Evolutionary conservation across 345 rosid genomes (phyloP).

Genomic region (Hirschfeldia incana): DNA sequence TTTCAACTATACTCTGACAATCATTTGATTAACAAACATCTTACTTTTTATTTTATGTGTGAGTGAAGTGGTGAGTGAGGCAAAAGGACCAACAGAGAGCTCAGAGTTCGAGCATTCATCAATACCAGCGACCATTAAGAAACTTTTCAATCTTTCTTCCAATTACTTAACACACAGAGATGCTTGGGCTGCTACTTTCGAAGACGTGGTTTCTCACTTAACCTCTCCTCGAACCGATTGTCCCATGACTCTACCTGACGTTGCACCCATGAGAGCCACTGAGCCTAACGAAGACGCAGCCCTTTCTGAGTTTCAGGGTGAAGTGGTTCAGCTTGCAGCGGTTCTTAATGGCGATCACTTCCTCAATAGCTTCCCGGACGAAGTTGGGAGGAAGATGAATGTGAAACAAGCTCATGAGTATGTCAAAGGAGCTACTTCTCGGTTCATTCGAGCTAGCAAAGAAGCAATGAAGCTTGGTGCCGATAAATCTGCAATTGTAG

Average conservation of each 20-base stretch:
- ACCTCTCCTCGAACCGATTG: conserved; percentile 89
- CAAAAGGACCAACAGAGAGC: conserved; percentile 67
- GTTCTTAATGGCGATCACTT: conserved; percentile 91
- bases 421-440: conserved; percentile 61
- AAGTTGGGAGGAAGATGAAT: conserved; percentile 77
- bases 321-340: conserved; percentile 91
- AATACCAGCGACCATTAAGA: conserved; percentile 92
- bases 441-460: conserved; percentile 91
- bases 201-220: conserved; percentile 63
- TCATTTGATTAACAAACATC: conserved; percentile 1
- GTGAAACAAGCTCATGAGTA: conserved; percentile 85
- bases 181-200: conserved; percentile 97
- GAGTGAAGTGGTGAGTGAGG: conserved; percentile 58
- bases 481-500: conserved; percentile 83
- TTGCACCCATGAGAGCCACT: conserved; percentile 61
- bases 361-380: conserved; percentile 76
- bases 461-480: conserved; percentile 89
- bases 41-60: background rate
- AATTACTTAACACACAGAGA: conserved; percentile 92
- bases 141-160: conserved; percentile 79
- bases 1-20: conserved; percentile 18
- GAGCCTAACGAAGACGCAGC: conserved; percentile 69
- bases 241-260: conserved; percentile 82
- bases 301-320: conserved; percentile 78
- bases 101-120: conserved; percentile 96